Percentiles rank a stretch among this genome's conserved stretches.
These are phyloP conservation scores for Pythium sp. DNA, from an alignment of 352 stramenopile genomes.

Conservation along the genomic window DNA sequence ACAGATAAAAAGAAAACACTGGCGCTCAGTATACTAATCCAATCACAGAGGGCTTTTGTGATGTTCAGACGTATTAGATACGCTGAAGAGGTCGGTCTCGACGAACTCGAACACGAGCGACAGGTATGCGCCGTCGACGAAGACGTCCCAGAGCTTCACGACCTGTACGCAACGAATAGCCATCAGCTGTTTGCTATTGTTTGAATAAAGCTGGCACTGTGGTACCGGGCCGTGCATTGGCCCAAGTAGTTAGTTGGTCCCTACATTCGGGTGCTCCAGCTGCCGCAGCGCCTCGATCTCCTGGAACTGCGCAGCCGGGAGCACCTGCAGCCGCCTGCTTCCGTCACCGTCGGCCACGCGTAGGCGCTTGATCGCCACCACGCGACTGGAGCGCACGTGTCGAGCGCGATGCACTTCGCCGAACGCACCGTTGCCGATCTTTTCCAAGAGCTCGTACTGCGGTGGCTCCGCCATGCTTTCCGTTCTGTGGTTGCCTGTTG, in stretches of 20 bases:
- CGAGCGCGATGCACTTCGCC: constrained; percentile 58
- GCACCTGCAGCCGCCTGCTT: constrained; percentile 35
- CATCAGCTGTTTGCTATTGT: not conserved
- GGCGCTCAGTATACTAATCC: not conserved
- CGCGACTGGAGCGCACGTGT: constrained; percentile 35
- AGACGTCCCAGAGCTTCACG: constrained; percentile 59
- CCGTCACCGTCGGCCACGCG: constrained; percentile 49
- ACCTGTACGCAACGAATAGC: constrained; percentile 27
- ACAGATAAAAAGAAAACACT: not conserved
- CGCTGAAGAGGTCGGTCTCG: constrained; percentile 53
- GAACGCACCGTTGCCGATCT: constrained; percentile 69
- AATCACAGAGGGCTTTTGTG: not conserved
- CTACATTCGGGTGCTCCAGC: constrained; percentile 64
- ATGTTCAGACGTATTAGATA: constrained; percentile 3
- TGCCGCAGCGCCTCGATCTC: constrained; percentile 77
- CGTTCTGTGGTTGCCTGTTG: not conserved
- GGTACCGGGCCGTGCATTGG: not conserved
- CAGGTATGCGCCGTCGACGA: constrained; percentile 53
- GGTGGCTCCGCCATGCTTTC: constrained; percentile 2
- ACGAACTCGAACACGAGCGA: constrained; percentile 76
- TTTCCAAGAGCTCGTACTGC: constrained; percentile 62
- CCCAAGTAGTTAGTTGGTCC: too few species aligned
- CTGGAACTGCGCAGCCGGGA: constrained; percentile 63
- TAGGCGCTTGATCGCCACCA: constrained; percentile 63
- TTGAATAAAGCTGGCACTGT: not conserved